phyloP scores from a whole-genome alignment of 1,284 basidiomycete species.

The Papiliotrema laurentii region DNA sequence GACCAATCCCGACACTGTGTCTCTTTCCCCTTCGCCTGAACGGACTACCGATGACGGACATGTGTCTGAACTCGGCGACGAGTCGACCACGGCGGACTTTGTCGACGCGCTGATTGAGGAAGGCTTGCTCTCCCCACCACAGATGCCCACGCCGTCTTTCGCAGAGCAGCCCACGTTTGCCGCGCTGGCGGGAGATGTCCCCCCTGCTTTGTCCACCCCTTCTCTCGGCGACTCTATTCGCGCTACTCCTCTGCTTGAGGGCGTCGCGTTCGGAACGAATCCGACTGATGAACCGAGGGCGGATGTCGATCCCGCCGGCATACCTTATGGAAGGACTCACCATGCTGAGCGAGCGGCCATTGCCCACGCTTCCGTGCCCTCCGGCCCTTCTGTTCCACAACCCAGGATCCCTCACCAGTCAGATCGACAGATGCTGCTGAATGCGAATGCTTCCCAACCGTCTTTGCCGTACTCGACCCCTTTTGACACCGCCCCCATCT shows the following conservation, averaged over 20 bases:
- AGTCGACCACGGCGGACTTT: conserved; percentile 46
- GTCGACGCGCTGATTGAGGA: conserved; percentile 46
- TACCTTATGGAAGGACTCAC: conserved; percentile 66
- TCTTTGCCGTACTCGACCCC: conserved; percentile 10
- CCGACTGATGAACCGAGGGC: conserved; percentile 5
- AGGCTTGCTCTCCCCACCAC: conserved; percentile 41
- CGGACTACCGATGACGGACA: neutral
- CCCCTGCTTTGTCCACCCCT: conserved; percentile 33
- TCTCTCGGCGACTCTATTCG: conserved; percentile 27
- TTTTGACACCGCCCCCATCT: conserved; percentile 10
- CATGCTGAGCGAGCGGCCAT: conserved; percentile 48
- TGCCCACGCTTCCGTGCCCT: conserved; percentile 19
- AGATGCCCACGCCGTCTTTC: conserved; percentile 30
- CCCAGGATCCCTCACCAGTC: conserved; percentile 31
- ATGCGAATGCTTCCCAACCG: conserved; percentile 39
- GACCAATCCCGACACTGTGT: conserved; percentile 3
- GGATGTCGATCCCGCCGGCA: conserved; percentile 53
- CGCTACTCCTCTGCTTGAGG: conserved; percentile 22
- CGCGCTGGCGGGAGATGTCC: conserved; percentile 15
- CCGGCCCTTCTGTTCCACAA: conserved; percentile 20
- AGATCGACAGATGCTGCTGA: conserved; percentile 38
- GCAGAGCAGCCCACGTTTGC: conserved; percentile 29
- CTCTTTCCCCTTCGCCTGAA: neutral
- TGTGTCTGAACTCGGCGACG: conserved; percentile 13
- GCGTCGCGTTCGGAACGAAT: neutral